Conservation (phyloP, 352 stramenopile species). For the Elongisporangium prolatum region DNA sequence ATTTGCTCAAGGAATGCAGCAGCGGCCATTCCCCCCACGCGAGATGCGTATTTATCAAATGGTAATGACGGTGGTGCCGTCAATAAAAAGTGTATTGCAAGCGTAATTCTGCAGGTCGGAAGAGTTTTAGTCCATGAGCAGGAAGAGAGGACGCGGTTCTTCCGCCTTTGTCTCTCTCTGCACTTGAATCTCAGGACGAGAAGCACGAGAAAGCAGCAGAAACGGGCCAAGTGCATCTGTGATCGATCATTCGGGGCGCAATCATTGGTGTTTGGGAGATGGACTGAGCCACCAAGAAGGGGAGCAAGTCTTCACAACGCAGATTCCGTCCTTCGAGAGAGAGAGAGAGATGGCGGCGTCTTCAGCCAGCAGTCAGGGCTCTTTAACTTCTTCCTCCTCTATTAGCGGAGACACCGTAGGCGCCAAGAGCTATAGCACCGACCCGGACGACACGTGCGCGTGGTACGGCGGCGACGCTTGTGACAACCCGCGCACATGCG, state of each 20-base stretch:
- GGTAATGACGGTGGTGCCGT: neutral
- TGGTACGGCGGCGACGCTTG: constrained; percentile 16
- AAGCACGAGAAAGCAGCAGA: neutral
- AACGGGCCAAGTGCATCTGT: neutral
- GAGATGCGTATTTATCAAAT: neutral
- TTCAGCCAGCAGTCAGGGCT: neutral
- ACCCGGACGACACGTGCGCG: constrained; percentile 14
- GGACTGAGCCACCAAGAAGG: neutral
- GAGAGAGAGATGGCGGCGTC: neutral
- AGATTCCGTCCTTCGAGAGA: neutral
- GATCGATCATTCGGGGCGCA: neutral
- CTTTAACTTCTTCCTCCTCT: neutral
- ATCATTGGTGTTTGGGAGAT: neutral
- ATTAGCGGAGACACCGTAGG: neutral
- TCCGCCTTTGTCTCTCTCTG: neutral
- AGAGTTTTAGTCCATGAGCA: neutral
- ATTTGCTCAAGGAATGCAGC: neutral
- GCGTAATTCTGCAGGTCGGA: neutral
- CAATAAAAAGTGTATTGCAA: neutral
- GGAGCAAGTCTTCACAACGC: neutral
- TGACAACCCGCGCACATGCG: constrained; percentile 17
- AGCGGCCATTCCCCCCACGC: neutral
- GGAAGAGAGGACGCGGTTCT: neutral
- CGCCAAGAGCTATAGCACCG: neutral
- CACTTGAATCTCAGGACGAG: neutral